These are phyloP conservation scores for Picea sitchensis DNA, from an alignment of 75 land plant species.

Conservation along the genomic window DNA sequence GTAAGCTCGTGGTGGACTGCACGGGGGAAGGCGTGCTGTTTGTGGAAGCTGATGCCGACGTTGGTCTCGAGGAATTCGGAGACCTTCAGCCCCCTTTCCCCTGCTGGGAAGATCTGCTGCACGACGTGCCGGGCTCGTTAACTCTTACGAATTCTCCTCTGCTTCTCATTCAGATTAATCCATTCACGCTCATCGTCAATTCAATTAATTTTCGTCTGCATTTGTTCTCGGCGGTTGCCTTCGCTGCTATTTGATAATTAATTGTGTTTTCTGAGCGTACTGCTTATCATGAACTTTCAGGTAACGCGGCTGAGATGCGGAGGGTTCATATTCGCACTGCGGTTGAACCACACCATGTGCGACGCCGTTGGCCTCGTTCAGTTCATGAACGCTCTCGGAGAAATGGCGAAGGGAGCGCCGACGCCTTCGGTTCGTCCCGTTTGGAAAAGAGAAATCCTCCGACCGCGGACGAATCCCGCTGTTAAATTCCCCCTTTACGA, in stretches of 20 bases:
- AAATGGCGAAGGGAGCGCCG: conserved; percentile 30
- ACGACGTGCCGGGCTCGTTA: conserved; percentile 25
- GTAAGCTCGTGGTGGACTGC: conserved; percentile 51
- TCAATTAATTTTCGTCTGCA: no score
- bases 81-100: conserved; percentile 45
- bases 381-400: conserved; percentile 44
- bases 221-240: no score
- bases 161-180: conserved; percentile 49
- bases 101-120: conserved; percentile 26
- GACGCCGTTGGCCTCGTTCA: conserved; percentile 45
- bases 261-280: no score
- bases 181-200: no score
- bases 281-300: conserved; percentile 1
- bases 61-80: conserved; percentile 27
- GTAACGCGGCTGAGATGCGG: conserved; percentile 50
- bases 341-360: conserved; percentile 41
- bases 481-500: conserved; percentile 33
- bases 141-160: conserved; percentile 20
- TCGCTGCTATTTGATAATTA: no score
- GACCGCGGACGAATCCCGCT: conserved; percentile 31
- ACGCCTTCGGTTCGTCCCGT: conserved; percentile 39
- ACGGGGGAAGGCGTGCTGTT: conserved; percentile 62
- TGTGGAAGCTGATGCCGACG: conserved; percentile 56
- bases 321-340: conserved; percentile 39
- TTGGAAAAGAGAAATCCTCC: conserved; percentile 37